Percentiles rank a stretch among this genome's conserved stretches.
phyloP scores from a whole-genome alignment of 2,329 filamentous ascomycete genomes.

The Ophiostoma australiae region DNA sequence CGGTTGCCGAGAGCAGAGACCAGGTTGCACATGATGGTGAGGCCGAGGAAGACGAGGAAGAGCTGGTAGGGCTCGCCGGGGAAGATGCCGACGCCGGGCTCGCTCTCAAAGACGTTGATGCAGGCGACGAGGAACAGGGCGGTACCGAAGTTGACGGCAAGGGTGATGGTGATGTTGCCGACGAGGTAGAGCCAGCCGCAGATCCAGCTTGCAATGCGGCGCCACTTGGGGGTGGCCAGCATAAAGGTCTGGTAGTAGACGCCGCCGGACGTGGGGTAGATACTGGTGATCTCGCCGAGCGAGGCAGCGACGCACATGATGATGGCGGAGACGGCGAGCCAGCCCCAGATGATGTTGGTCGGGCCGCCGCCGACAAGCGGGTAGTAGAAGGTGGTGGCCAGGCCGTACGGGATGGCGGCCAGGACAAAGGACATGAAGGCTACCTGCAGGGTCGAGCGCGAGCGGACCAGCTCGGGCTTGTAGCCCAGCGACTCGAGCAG shows the following conservation, averaged over 20 bases:
- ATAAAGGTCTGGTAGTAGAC: constrained; percentile 17
- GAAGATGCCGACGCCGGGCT: constrained; percentile 16
- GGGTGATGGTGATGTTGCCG: constrained; percentile 17
- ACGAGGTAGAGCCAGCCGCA: constrained; percentile 15
- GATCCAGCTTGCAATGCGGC: constrained; percentile 14
- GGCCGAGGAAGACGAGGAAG: constrained; percentile 13
- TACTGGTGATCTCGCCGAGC: constrained; percentile 13
- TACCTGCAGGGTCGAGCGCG: constrained; percentile 16
- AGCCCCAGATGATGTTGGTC: constrained; percentile 17
- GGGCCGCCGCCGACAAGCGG: constrained; percentile 14
- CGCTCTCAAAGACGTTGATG: constrained; percentile 17
- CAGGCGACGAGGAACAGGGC: constrained; percentile 16
- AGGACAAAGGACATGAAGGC: constrained; percentile 16
- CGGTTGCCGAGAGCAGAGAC: constrained; percentile 8
- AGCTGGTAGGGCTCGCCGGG: constrained; percentile 16
- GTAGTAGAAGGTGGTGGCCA: constrained; percentile 14
- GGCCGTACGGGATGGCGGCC: constrained; percentile 9
- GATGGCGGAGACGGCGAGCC: constrained; percentile 10
- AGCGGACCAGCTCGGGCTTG: constrained; percentile 7
- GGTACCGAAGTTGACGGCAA: constrained; percentile 14
- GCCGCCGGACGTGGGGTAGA: constrained; percentile 15
- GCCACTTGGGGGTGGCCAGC: neutral
- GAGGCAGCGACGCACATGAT: constrained; percentile 14
- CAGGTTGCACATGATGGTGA: constrained; percentile 10
- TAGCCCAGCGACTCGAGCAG: constrained; percentile 15